phyloP scores from a whole-genome alignment of 176 grass and related monocot genomes.

The Aechmea fasciata region DNA sequence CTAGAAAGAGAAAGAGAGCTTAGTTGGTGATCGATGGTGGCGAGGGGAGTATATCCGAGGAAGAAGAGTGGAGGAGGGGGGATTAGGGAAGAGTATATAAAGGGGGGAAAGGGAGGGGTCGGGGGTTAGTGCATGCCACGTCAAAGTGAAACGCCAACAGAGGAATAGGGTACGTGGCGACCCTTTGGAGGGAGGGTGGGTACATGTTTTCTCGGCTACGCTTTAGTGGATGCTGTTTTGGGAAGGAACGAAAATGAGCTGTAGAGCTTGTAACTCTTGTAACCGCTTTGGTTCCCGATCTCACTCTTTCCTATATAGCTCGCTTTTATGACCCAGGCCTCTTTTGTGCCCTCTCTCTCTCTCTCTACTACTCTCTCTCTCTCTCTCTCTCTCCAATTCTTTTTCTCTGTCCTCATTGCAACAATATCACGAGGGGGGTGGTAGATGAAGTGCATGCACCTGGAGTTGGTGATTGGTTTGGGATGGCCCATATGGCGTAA shows the following conservation, averaged over 20 bases:
- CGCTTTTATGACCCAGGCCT: background rate
- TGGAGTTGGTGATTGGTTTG: background rate
- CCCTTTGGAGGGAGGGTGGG: background rate
- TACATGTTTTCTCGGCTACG: background rate
- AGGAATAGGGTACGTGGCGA: slow-evolving; percentile 46
- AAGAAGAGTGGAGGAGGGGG: slow-evolving; percentile 2
- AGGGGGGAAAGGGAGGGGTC: background rate
- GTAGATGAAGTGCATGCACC: background rate
- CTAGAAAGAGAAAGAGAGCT: slow-evolving; percentile 9
- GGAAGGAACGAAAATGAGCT: background rate
- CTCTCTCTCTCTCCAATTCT: background rate
- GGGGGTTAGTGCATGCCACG: slow-evolving; percentile 38
- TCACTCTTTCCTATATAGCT: background rate
- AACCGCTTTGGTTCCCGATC: slow-evolving; percentile 20
- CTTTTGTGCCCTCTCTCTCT: background rate
- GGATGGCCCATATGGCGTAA: background rate
- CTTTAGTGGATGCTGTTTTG: background rate
- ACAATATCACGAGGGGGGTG: too few species aligned
- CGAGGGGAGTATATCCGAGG: background rate
- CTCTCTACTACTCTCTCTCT: background rate
- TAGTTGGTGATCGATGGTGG: background rate
- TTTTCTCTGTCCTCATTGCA: too few species aligned
- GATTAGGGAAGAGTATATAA: slow-evolving; percentile 1
- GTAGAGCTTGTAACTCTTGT: background rate
- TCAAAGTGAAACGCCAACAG: slow-evolving; percentile 29